Base-by-base conservation (phyloP, 2,329 filamentous ascomycete species). In the Diaporthe vaccinii region DNA sequence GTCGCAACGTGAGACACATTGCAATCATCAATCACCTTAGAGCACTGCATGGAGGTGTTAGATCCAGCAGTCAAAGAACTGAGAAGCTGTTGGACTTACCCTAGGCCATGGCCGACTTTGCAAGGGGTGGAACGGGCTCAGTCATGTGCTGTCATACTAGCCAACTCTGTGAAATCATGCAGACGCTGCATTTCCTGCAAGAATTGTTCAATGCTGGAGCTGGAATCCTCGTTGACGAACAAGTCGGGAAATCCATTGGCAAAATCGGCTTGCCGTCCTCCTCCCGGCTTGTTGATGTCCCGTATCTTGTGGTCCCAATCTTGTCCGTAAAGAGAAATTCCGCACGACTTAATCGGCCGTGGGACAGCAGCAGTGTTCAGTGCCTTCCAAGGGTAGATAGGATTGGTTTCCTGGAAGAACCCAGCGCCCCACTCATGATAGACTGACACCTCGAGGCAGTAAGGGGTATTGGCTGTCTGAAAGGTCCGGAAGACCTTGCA, bases 401-500 rank as follows among this genome's bases (percentile, higher is more conserved):
- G 55, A 22, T 20, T 55, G 34, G 31, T 10, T 28, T 28, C 25
- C 28, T 44, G 22, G 15, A 65, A 31, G 31, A 68, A 57, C 17
- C 44, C 44, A 28, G n/a, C 31, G 7, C 74, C 46, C 82, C 84
- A 85, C 28, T 81, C 78, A 41, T 82, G 83, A 74, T 83, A 82
- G 25, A 85, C 77, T 9, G 80, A 77, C 20, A 86, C 77, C 69
- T 86, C 81, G 20, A 86, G 75, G 14, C 78, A 72, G 62, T 85
- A 86, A 5, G 78, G 76, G 1, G 79, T 81, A 3, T 74, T 44
- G 55, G 80, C 80, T 78, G 80, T 84, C 31, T 79, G 76, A 55
- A 82, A 84, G 6, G 78, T 79, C 79, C 83, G 84, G 1, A 81
- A 74, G 6, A 81, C 82, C 65, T 82, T 84, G n/a, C 82, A 80